Evolutionary conservation across 495 filamentous ascomycete genomes (phyloP), one percentile per base, ranked within the genome.

Genomic region (Hapsidospora chrysogenum): DNA sequence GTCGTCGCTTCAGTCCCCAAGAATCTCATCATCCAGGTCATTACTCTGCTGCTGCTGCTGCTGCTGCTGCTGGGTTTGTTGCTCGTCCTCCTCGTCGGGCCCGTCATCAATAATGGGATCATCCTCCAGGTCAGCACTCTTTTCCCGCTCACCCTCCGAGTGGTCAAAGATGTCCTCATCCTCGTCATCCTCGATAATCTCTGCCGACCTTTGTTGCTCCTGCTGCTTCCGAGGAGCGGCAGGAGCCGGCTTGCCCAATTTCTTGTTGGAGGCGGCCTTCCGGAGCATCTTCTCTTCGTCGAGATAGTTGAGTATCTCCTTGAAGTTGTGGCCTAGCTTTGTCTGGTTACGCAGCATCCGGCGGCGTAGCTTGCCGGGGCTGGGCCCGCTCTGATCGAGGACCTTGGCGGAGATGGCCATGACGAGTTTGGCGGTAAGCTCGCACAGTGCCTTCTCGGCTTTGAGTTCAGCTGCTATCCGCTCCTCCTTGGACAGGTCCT

Each of bases 401-500:
- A 80, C 69, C 26, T 74, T 71, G 7, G 73, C 83, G 4, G 81
- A 61, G 17, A 92, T 71, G 1, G 76, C 76, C 16, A 92, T 62
- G 7, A 94, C 81, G 22, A 89, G 65, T 44, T 85, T 85, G 26
- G 78, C 77, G 4, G 85, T 72, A 2, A 93, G 61, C 44, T 83
- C 79, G 56, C 87, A 95, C 0, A 96, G 63, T 13, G 74, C 68
- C 45, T 86, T 72, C 50, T 96, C 87, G 2, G 81, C 70, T 25
- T 81, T 57, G 10, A 93, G 58, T 34, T 73, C 67, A 16, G 66
- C 66, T 9, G 64, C 65, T 33, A 70, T 60, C 14, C 64, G 64
- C 39, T 76, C 69, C 18, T 53, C 57, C 6, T 64, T 65, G 8
- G 54, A 53, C 0, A 70, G 57, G 3, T 69, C 63, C 14, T 69